Evolutionary conservation across 2,329 filamentous ascomycete genomes (phyloP).

Genomic region (Cladorrhinum sp.): DNA sequence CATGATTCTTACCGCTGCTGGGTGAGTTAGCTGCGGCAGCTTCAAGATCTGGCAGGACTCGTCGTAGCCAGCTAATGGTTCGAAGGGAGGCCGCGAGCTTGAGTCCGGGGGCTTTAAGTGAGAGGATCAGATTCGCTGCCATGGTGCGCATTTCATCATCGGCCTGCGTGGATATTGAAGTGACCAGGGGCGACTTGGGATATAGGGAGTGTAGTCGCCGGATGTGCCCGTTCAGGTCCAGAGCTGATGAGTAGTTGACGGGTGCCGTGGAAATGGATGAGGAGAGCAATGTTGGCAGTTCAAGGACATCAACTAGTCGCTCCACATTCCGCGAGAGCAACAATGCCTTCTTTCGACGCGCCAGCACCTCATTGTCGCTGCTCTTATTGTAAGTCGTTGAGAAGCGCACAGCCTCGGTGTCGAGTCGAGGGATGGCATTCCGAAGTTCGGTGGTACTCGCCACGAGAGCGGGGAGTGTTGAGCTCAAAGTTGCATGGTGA

Average conservation of each 20-base stretch:
- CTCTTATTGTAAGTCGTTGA: slow-evolving; percentile 78
- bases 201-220: slow-evolving; percentile 81
- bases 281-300: slow-evolving; percentile 80
- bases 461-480: slow-evolving; percentile 69
- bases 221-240: slow-evolving; percentile 93
- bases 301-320: slow-evolving; percentile 83
- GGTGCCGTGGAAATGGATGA: slow-evolving; percentile 67
- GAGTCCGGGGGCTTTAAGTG: slow-evolving; percentile 72
- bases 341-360: slow-evolving; percentile 73
- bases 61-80: slow-evolving; percentile 84
- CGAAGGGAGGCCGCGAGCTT: slow-evolving; percentile 89
- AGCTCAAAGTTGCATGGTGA: slow-evolving; percentile 69
- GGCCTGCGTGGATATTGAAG: slow-evolving; percentile 70
- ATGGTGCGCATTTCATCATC: slow-evolving; percentile 86
- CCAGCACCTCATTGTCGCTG: slow-evolving; percentile 66
- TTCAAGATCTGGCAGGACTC: slow-evolving; percentile 79
- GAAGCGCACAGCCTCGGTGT: slow-evolving; percentile 75
- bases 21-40: slow-evolving; percentile 22
- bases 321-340: slow-evolving; percentile 84
- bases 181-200: slow-evolving; percentile 71
- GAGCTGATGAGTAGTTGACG: slow-evolving; percentile 79
- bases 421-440: slow-evolving; percentile 72
- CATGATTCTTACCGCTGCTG: slow-evolving; percentile 27
- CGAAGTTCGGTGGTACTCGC: slow-evolving; percentile 65
- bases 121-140: slow-evolving; percentile 76